Percentiles rank a stretch among this genome's conserved stretches.
These are phyloP conservation scores for Cephaloascus albidus DNA, from an alignment of 805 yeast genomes.

Conservation along the genomic window DNA sequence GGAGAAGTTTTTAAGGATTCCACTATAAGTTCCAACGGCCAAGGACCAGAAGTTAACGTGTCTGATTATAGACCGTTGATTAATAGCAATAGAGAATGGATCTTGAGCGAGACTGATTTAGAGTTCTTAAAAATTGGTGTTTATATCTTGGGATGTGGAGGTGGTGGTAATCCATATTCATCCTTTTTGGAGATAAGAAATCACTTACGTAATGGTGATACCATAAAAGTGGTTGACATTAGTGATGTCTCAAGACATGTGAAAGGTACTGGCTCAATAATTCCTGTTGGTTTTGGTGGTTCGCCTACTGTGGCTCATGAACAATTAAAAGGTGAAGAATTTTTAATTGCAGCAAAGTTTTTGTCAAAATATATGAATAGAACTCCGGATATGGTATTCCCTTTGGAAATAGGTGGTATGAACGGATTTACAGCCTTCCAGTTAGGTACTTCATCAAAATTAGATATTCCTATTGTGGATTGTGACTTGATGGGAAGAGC, in stretches of 20 bases:
- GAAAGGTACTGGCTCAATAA: conserved; percentile 15
- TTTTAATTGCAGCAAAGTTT: conserved; percentile 17
- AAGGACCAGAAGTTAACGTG: background rate
- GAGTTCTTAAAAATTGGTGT: conserved; percentile 32
- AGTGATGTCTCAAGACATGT: conserved; percentile 14
- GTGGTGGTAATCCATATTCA: conserved; percentile 41
- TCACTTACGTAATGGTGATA: conserved; percentile 21
- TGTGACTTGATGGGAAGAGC: conserved; percentile 41
- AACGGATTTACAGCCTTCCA: conserved; percentile 17
- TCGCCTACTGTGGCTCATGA: conserved; percentile 39
- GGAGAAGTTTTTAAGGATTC: background rate
- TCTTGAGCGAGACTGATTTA: conserved; percentile 25
- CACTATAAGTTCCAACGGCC: background rate
- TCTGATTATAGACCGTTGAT: conserved; percentile 16
- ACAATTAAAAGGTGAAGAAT: conserved; percentile 28
- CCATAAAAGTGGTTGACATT: conserved; percentile 22
- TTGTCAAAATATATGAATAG: conserved; percentile 15
- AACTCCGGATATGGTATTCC: conserved; percentile 22
- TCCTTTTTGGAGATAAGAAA: conserved; percentile 22
- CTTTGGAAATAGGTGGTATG: conserved; percentile 35
- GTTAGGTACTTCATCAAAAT: conserved; percentile 10
- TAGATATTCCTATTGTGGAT: conserved; percentile 21
- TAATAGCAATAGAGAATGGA: conserved; percentile 22
- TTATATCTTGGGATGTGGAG: conserved; percentile 41
- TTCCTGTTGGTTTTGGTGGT: conserved; percentile 24